Conservation (phyloP, 2,329 filamentous ascomycete species). For the Alternaria panax region DNA sequence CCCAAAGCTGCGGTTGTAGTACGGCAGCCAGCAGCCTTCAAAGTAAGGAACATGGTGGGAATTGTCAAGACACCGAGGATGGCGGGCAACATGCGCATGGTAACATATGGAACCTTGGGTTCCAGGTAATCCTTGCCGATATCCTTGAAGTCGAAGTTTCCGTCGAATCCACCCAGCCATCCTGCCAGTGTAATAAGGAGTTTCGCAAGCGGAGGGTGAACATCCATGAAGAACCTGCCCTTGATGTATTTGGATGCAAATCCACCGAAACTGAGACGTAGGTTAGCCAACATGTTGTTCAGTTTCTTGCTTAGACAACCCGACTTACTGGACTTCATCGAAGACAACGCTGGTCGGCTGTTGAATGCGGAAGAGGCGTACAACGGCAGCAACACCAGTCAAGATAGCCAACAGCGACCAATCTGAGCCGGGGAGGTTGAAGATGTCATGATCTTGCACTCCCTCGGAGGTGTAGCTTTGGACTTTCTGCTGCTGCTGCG, state of each 20-base stretch:
- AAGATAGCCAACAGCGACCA: slow-evolving; percentile 78
- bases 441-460: slow-evolving; percentile 89
- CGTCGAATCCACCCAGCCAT: slow-evolving; percentile 93
- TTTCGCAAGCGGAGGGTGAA: slow-evolving; percentile 97
- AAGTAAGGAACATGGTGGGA: slow-evolving; percentile 90
- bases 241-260: slow-evolving; percentile 99
- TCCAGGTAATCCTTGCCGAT: slow-evolving; percentile 99
- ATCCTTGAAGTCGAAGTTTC: slow-evolving; percentile 98
- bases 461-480: slow-evolving; percentile 76
- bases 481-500: slow-evolving; percentile 39
- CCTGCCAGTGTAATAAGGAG: slow-evolving; percentile 94
- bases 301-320: background rate
- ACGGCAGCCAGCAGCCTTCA: slow-evolving; percentile 89
- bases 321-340: slow-evolving; percentile 96
- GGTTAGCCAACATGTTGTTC: slow-evolving; percentile 29
- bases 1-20: slow-evolving; percentile 85
- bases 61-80: slow-evolving; percentile 87
- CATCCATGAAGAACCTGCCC: slow-evolving; percentile 99
- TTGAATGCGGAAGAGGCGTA: slow-evolving; percentile 94
- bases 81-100: slow-evolving; percentile 94
- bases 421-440: slow-evolving; percentile 82
- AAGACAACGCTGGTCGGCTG: slow-evolving; percentile 97
- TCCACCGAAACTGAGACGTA: slow-evolving; percentile 79
- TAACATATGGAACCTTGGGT: slow-evolving; percentile 92
- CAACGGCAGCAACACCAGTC: slow-evolving; percentile 76